A percentile compares a stretch with the other conserved stretches of the same genome.
phyloP scores from a whole-genome alignment of 169 alveolate genomes.

The Hepatocystis sp. region DNA sequence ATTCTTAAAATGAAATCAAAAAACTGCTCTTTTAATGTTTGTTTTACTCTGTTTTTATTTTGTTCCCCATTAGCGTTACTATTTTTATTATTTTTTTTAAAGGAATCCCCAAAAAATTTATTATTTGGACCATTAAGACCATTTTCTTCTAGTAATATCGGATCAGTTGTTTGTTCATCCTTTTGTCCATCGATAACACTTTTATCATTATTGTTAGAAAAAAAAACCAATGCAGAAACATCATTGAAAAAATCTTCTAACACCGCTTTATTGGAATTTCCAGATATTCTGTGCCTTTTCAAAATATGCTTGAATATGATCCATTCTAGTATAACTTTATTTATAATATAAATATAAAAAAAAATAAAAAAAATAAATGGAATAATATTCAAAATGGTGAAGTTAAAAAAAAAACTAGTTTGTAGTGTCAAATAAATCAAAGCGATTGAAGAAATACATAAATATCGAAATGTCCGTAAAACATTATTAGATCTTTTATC shows the following conservation, averaged over 20 bases:
- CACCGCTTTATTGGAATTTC: too few relatives aligned
- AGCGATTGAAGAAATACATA: slow-evolving; percentile 40
- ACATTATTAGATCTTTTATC: slow-evolving; percentile 70
- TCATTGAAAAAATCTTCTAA: too few relatives aligned
- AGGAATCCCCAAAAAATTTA: too few relatives aligned
- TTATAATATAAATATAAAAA: slow-evolving; percentile 37
- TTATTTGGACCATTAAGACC: too few relatives aligned
- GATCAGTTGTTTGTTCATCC: too few relatives aligned
- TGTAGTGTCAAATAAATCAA: slow-evolving; percentile 40
- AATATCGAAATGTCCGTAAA: slow-evolving; percentile 31
- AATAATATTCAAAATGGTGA: slow-evolving; percentile 8
- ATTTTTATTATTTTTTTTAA: too few relatives aligned
- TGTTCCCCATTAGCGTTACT: too few relatives aligned
- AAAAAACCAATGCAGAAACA: too few relatives aligned
- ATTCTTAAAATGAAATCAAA: slow-evolving; percentile 29
- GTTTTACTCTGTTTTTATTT: not conserved
- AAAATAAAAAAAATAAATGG: slow-evolving; percentile 36
- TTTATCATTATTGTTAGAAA: too few relatives aligned
- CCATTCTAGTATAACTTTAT: slow-evolving; percentile 61
- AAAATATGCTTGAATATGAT: slow-evolving; percentile 49
- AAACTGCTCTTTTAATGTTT: not conserved
- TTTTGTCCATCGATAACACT: too few relatives aligned
- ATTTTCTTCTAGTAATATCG: too few relatives aligned
- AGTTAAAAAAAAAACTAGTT: slow-evolving; percentile 35
- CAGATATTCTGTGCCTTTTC: too few relatives aligned